Evolutionary conservation across 106 monocot genomes (phyloP).

Genomic region (Platanthera guangdongensis): DNA sequence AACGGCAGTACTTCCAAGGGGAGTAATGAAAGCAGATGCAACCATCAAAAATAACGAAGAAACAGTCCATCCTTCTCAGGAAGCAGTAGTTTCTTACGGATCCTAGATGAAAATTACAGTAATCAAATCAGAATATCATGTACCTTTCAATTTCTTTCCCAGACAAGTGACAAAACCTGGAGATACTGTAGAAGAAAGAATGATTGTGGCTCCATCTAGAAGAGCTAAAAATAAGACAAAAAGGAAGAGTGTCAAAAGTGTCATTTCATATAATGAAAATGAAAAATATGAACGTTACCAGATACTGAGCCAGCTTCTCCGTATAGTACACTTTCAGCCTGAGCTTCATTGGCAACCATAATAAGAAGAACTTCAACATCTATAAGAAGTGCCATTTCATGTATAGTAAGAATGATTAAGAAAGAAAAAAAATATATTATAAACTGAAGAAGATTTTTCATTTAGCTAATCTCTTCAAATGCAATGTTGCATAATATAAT

Average conservation of each 20-base stretch:
- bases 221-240: constrained; percentile 36
- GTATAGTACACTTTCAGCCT: constrained; percentile 81
- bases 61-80: neutral
- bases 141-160: constrained; percentile 66
- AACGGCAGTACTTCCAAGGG: neutral
- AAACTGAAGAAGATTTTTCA: neutral
- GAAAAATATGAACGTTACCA: constrained; percentile 31
- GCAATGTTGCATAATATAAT: neutral
- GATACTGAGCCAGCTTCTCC: constrained; percentile 67
- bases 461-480: neutral
- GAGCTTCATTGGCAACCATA: constrained; percentile 96
- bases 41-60: neutral
- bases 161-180: constrained; percentile 68
- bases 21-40: neutral
- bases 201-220: constrained; percentile 64
- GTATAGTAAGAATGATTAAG: neutral
- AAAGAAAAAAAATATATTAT: neutral
- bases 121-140: neutral
- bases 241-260: neutral
- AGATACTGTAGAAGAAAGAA: constrained; percentile 93
- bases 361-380: constrained; percentile 75
- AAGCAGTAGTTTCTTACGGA: neutral
- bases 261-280: constrained; percentile 2
- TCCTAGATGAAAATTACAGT: neutral
- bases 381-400: constrained; percentile 25